Evolutionary conservation across 2,329 filamentous ascomycete genomes (phyloP).

Genomic region (Thielaviopsis cerberus): DNA sequence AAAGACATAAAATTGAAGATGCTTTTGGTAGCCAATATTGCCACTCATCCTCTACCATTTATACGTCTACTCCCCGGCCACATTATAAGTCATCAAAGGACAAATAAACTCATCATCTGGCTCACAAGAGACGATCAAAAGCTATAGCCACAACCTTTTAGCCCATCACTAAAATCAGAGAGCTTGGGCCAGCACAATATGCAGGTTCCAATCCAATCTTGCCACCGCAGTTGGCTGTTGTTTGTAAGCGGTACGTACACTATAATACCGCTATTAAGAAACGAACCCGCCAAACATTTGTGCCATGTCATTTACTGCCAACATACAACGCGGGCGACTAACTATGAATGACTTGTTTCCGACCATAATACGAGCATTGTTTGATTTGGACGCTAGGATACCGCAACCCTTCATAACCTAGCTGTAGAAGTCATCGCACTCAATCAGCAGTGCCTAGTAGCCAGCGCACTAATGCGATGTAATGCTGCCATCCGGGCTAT

Average conservation of each 20-base stretch:
- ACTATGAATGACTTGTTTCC: neutral
- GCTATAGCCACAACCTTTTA: neutral
- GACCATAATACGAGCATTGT: neutral
- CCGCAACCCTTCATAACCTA: too few relatives aligned
- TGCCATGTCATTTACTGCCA: neutral
- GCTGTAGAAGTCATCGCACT: neutral
- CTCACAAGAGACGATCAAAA: neutral
- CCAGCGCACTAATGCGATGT: neutral
- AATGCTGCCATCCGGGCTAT: neutral
- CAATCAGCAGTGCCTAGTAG: neutral
- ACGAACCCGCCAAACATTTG: neutral
- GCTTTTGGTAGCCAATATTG: too few relatives aligned
- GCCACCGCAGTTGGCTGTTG: neutral
- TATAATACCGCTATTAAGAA: neutral
- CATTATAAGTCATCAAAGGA: neutral
- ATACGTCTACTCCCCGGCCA: neutral
- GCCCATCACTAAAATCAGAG: neutral
- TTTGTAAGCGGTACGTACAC: neutral
- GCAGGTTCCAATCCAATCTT: neutral
- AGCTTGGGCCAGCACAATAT: neutral
- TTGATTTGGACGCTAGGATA: too few relatives aligned
- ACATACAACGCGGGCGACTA: too few relatives aligned
- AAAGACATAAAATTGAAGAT: too few relatives aligned
- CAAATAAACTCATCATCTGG: neutral
- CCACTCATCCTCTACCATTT: too few relatives aligned